Conservation (phyloP, 2,329 filamentous ascomycete genomes). For the Alternaria sp. region DNA sequence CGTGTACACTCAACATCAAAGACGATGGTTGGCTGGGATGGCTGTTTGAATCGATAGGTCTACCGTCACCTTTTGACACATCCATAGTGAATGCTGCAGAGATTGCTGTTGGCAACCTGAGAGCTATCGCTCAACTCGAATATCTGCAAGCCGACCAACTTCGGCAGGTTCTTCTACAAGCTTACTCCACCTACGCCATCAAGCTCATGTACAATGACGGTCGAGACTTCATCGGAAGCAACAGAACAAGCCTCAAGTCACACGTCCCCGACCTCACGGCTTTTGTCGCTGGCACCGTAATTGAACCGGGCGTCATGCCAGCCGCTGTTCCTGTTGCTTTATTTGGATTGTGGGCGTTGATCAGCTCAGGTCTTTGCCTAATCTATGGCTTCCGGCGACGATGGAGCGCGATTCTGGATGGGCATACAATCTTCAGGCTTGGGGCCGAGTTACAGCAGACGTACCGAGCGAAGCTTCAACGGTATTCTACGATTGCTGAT, state of each 20-base stretch:
- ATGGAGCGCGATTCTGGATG: neutral
- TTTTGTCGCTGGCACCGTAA: neutral
- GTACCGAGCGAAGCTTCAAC: neutral
- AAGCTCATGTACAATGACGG: neutral
- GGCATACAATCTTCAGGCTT: neutral
- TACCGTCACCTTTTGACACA: neutral
- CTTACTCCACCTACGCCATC: neutral
- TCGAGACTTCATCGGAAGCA: neutral
- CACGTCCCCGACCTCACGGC: neutral
- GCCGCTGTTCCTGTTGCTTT: neutral
- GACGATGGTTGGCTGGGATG: neutral
- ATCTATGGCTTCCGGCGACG: neutral
- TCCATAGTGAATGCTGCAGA: too few species aligned
- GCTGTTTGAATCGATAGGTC: neutral
- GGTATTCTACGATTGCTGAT: neutral
- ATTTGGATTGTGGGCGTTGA: neutral
- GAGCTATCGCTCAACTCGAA: fast-evolving
- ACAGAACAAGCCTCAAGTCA: neutral
- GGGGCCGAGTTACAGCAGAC: neutral
- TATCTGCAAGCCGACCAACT: neutral
- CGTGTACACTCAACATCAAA: neutral
- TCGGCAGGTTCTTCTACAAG: neutral
- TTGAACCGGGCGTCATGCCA: neutral
- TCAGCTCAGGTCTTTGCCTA: neutral
- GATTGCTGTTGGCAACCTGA: neutral